A percentile compares a stretch with the other conserved stretches of the same genome.
Conservation (phyloP, 192 early-diverging fungal genomes). For the Fimicolochytrium jonesii region DNA sequence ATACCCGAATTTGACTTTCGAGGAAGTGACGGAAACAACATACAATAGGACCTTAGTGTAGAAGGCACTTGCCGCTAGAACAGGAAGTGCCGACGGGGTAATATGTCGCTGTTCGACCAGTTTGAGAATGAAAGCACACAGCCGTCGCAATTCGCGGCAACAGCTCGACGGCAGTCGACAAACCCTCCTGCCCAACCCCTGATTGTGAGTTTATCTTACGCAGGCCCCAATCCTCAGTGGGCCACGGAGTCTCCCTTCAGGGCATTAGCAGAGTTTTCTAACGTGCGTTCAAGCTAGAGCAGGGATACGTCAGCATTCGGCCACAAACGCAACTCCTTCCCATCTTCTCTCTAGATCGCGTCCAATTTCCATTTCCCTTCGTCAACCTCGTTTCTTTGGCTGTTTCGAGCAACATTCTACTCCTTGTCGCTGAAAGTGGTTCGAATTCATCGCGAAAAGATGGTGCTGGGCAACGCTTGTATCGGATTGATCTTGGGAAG, state of each 20-base stretch:
- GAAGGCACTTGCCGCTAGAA: too few species aligned
- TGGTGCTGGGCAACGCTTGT: slow-evolving; percentile 33
- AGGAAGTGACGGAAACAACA: too few species aligned
- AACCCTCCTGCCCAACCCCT: not conserved
- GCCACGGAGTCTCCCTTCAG: not conserved
- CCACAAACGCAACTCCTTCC: slow-evolving; percentile 1
- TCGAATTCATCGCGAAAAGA: not conserved
- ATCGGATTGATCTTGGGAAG: slow-evolving; percentile 88
- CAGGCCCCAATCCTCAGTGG: not conserved
- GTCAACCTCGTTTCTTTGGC: slow-evolving; percentile 65
- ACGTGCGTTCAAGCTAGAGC: slow-evolving; percentile 17
- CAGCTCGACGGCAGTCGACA: not conserved
- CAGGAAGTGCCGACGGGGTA: too few species aligned
- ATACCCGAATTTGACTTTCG: too few species aligned
- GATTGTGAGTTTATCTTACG: not conserved
- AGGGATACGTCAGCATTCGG: slow-evolving; percentile 25
- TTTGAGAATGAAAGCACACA: slow-evolving; percentile 23
- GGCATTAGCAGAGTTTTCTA: not conserved
- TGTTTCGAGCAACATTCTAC: slow-evolving; percentile 81
- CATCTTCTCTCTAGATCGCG: slow-evolving; percentile 77
- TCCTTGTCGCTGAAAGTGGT: slow-evolving; percentile 64
- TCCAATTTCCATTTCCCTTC: slow-evolving; percentile 81
- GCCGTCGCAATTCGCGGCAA: not conserved
- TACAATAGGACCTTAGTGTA: too few species aligned
- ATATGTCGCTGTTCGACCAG: slow-evolving; percentile 37